Base-by-base conservation (phyloP, 2,329 filamentous ascomycete species). In the Penicillium corylophilum region DNA sequence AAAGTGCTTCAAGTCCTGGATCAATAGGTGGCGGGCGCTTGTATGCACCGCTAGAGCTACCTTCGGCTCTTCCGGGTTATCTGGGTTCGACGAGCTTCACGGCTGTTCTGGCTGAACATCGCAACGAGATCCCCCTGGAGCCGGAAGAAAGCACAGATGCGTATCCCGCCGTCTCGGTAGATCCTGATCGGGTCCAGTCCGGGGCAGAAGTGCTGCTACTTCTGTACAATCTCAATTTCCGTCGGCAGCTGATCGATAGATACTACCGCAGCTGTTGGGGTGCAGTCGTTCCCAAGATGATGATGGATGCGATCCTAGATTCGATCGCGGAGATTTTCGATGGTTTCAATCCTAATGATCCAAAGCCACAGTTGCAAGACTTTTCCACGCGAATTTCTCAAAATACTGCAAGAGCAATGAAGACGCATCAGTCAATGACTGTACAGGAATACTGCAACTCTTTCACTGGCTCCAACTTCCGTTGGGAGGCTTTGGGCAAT, bases 401-500 rank as follows among this genome's bases (percentile, higher is more conserved):
- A n/a, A 68, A 67, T 52, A 63, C 68, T 2, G 65, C 64, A 10
- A 54, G 60, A 5, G 60, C 64, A 5, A 46, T 71, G 54, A 53
- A 49, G 2, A 58, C 58, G 1, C 59, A 67, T 40, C 53, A 54
- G 26, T 52, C 56, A 0, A 71, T 70, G 67, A 66, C 63, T 2
- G 52, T 65, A 2, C 55, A 65, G n/a, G 65, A 71, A 8, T 71
- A 71, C 43, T 65, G 58, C 40, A 51, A 55, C 5, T 61, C 64
- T 1, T 66, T 69, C 31, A 66, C 62, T 1, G 66, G 61, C 5
- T 42, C 56, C 4, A 71, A 71, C 41, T 57, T 69, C 22, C 69
- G 74, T 10, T 76, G 74, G 73, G 74, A 76, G 43, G 70, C 70
- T 0, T 44, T 77, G 1, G 72, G 71, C 1, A 61, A 73, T 35